phyloP scores from a whole-genome alignment of 495 filamentous ascomycete genomes.

The Amphirosellinia nigrospora region DNA sequence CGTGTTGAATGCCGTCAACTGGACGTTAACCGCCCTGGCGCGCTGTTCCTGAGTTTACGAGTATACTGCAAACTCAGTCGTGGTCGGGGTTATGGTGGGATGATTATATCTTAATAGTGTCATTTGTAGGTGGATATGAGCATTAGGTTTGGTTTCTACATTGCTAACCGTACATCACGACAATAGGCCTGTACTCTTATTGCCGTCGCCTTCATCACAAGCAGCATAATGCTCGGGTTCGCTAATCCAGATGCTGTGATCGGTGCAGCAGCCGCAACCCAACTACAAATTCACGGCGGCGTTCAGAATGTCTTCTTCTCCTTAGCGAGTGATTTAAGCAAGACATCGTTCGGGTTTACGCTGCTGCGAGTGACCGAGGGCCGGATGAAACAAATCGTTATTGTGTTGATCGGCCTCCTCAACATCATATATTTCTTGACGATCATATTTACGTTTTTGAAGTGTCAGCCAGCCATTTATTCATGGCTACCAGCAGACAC shows the following conservation, averaged over 20 bases:
- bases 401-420: slow-evolving; percentile 42
- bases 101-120: slow-evolving; percentile 45
- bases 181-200: slow-evolving; percentile 8
- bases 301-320: slow-evolving; percentile 36
- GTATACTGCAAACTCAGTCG: slow-evolving; percentile 41
- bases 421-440: slow-evolving; percentile 47
- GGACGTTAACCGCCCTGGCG: slow-evolving; percentile 40
- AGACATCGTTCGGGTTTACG: slow-evolving; percentile 46
- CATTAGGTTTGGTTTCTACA: background rate
- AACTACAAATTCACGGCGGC: slow-evolving; percentile 34
- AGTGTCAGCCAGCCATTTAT: slow-evolving; percentile 45
- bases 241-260: slow-evolving; percentile 27
- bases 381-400: slow-evolving; percentile 36
- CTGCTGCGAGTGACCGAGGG: slow-evolving; percentile 42
- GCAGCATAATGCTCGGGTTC: slow-evolving; percentile 31
- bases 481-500: slow-evolving; percentile 37
- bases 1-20: slow-evolving; percentile 48
- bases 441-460: slow-evolving; percentile 47
- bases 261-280: slow-evolving; percentile 13
- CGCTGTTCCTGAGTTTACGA: slow-evolving; percentile 39
- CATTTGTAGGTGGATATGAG: slow-evolving; percentile 40
- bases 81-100: slow-evolving; percentile 42
- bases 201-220: slow-evolving; percentile 32
- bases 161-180: background rate
- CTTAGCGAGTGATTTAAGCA: slow-evolving; percentile 36